Evolutionary conservation across 306 rosid genomes (phyloP), one percentile per base, ranked within the genome.

Genomic region (Lotus japonicus): DNA sequence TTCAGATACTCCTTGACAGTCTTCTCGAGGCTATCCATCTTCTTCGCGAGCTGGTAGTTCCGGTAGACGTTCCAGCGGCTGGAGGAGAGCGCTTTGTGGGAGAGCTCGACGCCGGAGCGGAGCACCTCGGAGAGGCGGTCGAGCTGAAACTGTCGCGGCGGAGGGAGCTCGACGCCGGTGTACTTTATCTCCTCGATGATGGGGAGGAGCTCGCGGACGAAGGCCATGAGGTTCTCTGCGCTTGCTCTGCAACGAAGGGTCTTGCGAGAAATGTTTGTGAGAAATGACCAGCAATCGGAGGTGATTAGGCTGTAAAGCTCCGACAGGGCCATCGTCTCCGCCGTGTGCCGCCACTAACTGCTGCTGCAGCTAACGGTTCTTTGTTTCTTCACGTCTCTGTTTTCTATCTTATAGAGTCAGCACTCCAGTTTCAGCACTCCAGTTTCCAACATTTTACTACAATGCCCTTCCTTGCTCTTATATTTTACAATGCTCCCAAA

Each of bases 1-100:
- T 81, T 66, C 2, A 94, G 0, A 70, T 84, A 88, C 9, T 35
- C 51, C 2, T 75, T 45, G 0, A 94, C 86, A 1, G n/a, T 74
- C 74, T 85, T 87, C 39, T 90, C 97, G 0, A 94, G 87, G 82
- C 52, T 78, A 82, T 90, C 96, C 95, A 94, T 82, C 38, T 90
- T 85, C 10, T 71, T 70, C 1, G 88, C 85, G 0, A 86, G 78
- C 39, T 62, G 87, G 58, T 80, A 68, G 76, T 94, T 90, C 79
- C 70, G 81, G 86, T 85, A 94, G 19, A 94, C 78, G 77, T 90
- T 94, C 84, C 84, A 90, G 5, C 97, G 92, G 44, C 73, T 35
- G 0, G 96, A 75, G 31, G 58, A 50, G 13, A 85, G 79, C 1
- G 72, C 91, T 66, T 86, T 79, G 18, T 73, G 72, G 14, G 92